phyloP scores from a whole-genome alignment of 306 rosid genomes.

The Dryas octopetala region DNA sequence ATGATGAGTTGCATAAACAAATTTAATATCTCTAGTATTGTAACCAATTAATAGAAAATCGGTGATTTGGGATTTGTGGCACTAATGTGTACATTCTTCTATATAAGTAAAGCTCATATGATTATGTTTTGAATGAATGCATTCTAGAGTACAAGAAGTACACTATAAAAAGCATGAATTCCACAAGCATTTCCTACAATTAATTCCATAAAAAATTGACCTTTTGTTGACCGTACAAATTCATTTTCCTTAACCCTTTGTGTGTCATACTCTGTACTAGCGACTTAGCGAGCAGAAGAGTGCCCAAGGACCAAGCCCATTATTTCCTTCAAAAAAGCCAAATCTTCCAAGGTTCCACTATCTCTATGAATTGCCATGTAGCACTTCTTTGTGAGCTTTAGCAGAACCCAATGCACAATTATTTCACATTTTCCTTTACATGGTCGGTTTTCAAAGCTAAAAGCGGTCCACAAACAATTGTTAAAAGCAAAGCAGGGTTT shows the following conservation, averaged over 20 bases:
- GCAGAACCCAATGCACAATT: conserved; percentile 53
- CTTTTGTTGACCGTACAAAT: background rate
- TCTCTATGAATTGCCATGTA: conserved; percentile 10
- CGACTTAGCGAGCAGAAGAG: no score
- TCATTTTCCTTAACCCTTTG: conserved; percentile 3
- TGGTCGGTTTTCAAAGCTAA: conserved; percentile 21
- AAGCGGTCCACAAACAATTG: conserved; percentile 15
- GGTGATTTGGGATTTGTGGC: no score
- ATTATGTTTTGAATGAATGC: background rate
- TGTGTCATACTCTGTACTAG: background rate
- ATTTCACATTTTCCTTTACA: conserved; percentile 40
- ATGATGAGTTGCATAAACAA: no score
- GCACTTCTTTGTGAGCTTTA: conserved; percentile 36
- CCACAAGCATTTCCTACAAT: background rate
- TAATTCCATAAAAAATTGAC: background rate
- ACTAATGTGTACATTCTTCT: no score
- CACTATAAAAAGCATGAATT: background rate
- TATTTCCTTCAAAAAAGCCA: background rate
- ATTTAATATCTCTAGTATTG: no score
- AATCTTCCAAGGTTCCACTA: background rate
- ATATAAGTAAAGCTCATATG: no score
- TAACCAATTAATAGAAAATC: no score
- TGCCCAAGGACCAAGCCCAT: background rate
- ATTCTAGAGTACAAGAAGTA: background rate
- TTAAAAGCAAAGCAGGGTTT: background rate